Base-by-base conservation (phyloP, 2,329 filamentous ascomycete species). In the Talaromyces sp. region DNA sequence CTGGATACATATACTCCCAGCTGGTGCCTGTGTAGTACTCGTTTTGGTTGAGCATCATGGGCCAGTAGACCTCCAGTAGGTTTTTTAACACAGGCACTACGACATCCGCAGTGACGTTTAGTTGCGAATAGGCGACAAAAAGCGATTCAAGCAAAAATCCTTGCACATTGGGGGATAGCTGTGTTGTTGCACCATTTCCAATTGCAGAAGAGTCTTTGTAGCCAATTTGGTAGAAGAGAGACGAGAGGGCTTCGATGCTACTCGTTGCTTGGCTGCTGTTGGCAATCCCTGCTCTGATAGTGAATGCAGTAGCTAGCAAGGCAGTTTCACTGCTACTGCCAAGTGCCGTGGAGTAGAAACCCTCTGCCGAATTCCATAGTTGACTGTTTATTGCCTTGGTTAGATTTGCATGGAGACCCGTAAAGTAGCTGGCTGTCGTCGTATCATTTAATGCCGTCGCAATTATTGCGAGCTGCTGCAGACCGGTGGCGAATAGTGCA, bases 11-110 rank as follows among this genome's bases (percentile, higher is more conserved):
- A 15, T 62, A 62, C 49, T 62, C 61, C 57, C 61, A 62, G 44
- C 53, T 60, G n/a, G 61, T 49, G 15, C 61, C 61, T 10, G 57
- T 62, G 30, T 42, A 62, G 28, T 62, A 62, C 19, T 62, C 55
- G 19, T 62, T 62, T 32, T 62, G 47, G 33, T 36, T 55, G 9
- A 59, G 32, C 60, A 62, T 62, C 25, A 54, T 59, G 3, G 60
- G 56, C 60, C 60, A 62, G 11, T 25, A 49, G 8, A 49, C n/a
- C 19, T 49, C 19, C 11, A 49, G 25, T 27, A 22, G 13, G 13
- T 49, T 19, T 19, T 25, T 49, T 6, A 49, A 11, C 4, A 25
- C 44, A 11, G n/a, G 44, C 11, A 25, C 22, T 9, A 47, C 44
- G 44, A 25, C 44, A 22, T 47, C 44, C 22, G 44, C 44, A 3